Evolutionary conservation across 2,329 filamentous ascomycete species (phyloP).

Genomic region (Cytospora piceicola): DNA sequence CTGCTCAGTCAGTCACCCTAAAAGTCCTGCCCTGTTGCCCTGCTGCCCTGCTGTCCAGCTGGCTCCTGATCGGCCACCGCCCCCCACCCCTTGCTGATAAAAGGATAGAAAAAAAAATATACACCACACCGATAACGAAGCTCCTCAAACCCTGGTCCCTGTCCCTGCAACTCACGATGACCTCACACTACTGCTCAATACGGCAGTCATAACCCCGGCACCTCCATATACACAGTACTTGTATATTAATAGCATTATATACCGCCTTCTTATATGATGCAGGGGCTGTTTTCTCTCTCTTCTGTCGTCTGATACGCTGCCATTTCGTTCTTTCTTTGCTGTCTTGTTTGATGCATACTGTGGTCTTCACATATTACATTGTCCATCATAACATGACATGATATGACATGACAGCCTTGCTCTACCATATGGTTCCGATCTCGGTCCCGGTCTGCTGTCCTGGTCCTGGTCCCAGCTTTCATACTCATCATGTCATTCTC

Average conservation of each 20-base stretch:
- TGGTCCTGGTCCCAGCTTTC: neutral
- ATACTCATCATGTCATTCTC: neutral
- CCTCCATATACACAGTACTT: too few relatives aligned
- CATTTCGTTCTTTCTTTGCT: neutral
- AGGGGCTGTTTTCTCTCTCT: neutral
- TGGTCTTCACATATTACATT: conserved; percentile 1
- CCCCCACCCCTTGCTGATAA: neutral
- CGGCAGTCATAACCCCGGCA: neutral
- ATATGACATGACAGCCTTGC: conserved; percentile 1
- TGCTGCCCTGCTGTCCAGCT: neutral
- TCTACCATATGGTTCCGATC: neutral
- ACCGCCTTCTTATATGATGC: neutral
- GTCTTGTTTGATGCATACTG: neutral
- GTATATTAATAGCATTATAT: neutral
- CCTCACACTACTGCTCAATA: conserved; percentile 12
- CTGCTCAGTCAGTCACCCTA: neutral
- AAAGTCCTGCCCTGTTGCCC: neutral
- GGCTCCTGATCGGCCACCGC: neutral
- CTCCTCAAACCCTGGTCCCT: neutral
- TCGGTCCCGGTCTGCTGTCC: neutral
- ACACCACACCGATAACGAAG: neutral
- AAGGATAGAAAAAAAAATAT: neutral
- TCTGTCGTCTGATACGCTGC: too few relatives aligned
- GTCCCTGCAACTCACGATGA: conserved; percentile 5
- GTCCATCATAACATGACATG: conserved; percentile 4